phyloP scores from a whole-genome alignment of 441 rosid genomes.

The Syzygium malaccense region DNA sequence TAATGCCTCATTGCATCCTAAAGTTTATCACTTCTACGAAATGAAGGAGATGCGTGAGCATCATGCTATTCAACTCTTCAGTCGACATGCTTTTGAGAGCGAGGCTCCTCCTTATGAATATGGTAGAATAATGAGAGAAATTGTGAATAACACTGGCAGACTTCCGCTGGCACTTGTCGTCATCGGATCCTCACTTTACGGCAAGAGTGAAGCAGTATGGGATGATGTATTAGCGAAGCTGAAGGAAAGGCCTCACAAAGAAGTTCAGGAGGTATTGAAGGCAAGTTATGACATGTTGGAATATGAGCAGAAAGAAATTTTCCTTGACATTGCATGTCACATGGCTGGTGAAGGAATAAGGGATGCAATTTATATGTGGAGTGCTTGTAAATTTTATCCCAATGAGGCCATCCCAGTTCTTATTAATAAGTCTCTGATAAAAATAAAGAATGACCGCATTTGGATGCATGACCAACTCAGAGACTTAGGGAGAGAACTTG shows the following conservation, averaged over 20 bases:
- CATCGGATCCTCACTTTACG: background rate
- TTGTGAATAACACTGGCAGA: background rate
- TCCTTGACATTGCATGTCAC: background rate
- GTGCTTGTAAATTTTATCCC: background rate
- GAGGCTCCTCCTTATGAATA: background rate
- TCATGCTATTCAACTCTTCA: background rate
- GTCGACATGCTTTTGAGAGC: background rate
- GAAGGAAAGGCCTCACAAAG: no score
- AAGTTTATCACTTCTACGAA: background rate
- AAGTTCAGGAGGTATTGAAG: no score
- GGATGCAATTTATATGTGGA: background rate
- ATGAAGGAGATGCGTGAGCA: background rate
- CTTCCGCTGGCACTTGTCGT: background rate
- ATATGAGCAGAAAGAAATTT: no score
- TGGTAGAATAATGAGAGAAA: background rate
- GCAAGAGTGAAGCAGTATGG: background rate
- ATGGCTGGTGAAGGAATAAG: background rate
- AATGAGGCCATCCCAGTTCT: background rate
- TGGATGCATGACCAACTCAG: background rate
- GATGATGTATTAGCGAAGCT: no score
- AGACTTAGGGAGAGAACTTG: background rate
- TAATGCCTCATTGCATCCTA: background rate
- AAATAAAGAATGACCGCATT: background rate
- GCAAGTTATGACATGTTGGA: no score
- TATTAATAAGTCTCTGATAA: background rate